Base-by-base conservation (phyloP, 2,329 filamentous ascomycete species). In the Shiraia sp. region DNA sequence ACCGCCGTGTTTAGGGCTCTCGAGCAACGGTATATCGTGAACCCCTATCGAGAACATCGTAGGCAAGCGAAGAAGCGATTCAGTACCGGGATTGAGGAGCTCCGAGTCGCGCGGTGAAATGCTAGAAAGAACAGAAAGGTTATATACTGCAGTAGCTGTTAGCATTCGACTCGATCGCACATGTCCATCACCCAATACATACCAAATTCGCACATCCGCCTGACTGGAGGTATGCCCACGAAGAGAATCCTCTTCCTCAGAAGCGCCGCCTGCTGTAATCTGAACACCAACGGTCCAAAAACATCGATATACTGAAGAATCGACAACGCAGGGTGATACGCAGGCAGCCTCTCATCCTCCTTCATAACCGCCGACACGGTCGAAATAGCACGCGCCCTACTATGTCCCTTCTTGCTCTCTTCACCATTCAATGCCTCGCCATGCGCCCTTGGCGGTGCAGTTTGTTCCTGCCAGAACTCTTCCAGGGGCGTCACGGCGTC, bases 1-100 rank as follows among this genome's bases (percentile, higher is more conserved):
- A 12, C 69, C 61, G 9, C 68, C 65, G 32, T 68, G 45, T 42
- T 57, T 61, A 32, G 60, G 41, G 1, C 82, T 76, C 53, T 84
- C 77, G 4, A 97, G 78, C 42, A 86, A 83, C 4, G 88, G 82
- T 35, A 99, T 96, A 63, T 99, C 93, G 66, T 96, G 88, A 12
- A 99, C 85, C 35, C 93, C 93, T 45, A 99, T 81, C 37, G 86
- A 90, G 73, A 97, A 99, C n/a, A 99, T 79, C 0, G 92, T 87
- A 16, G 85, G 81, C 22, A 93, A 78, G 44, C 89, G 72, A 10
- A 74, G 79, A 46, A 87, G 78, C 1, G 81, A 77, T 17, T 83
- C 76, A 3, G 81, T 78, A 17, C 78, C 76, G 1, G 79, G 67
- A 14, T 85, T 81, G n/a, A 96, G 75, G 10, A 86, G 72, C 36